Evolutionary conservation across 2,329 filamentous ascomycete species (phyloP), one percentile per base, ranked within the genome.

Genomic region (Calonectria montana): DNA sequence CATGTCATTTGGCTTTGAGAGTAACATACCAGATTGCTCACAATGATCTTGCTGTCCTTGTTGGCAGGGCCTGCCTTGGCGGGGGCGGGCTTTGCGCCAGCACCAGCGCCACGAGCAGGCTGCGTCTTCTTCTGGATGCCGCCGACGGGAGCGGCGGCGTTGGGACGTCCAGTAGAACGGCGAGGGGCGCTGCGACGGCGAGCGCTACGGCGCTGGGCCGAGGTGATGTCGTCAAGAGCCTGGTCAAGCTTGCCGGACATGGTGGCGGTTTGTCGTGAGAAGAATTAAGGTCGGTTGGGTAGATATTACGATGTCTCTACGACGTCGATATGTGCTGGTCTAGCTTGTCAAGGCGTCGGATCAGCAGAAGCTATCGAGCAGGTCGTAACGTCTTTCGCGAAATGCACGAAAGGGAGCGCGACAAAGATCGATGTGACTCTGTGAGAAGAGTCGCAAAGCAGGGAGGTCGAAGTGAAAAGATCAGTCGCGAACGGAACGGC

Each of bases 161-260:
- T 83, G 74, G 89, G 87, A 77, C 88, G 81, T 65, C 76, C 87
- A 75, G 88, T 84, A 65, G 88, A 82, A 77, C 88, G 88, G 74
- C 89, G 88, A 75, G 82, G 81, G 71, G 83, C 83, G 77, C 85
- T 85, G 76, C 89, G 89, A 84, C 85, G 87, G 82, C 83, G 87
- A 83, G 86, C 90, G 86, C 85, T 89, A 80, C 87, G 86, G 79
- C 89, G 90, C 84, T 90, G 92, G 82, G 92, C 94, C 84, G 93
- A 94, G 88, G 98, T 92, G 86, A 99, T 98, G 87, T 98, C 95
- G 85, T 98, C 97, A 79, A 99, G 94, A 88, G 95, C 96, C 88
- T 97, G 93, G 85, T 98, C 95, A 82, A 99, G 94, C 88, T 98
- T 98, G 88, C 91, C 93, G 88, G 95, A 94, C 95, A 98, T 97